Evolutionary conservation across 768 basidiomycete species (phyloP), one percentile per base, ranked within the genome.

Genomic region (Boletus bicolor): DNA sequence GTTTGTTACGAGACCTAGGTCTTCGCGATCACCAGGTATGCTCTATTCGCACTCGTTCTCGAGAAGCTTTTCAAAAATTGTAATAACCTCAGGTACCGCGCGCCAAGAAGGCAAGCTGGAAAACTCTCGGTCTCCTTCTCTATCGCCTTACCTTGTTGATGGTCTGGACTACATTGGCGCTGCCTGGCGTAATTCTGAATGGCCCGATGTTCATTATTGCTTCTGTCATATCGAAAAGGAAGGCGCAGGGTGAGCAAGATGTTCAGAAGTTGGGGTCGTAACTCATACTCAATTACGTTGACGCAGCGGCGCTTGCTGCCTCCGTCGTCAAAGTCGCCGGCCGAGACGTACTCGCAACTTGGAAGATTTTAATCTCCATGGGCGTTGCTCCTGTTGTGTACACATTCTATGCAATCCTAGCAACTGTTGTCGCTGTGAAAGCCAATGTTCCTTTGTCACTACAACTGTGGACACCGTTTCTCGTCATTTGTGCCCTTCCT

Each of bases 301-400:
- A 35, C 15, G 11, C 71, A 97, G 95, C 94, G 82, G 96, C 96
- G 7, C 86, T 98, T 55, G 96, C 96, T 32, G 93, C 89, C 3
- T 98, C 95, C 8, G 84, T 83, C 5, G 96, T 98, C 68, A 98
- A 98, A 74, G 85, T 98, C 49, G 91, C 91, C 19, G 96, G 87
- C n/a, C 82, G 91, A 39, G 96, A 98, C 64, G 96, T 98, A n/a
- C 77, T 98, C 17, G 94, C 93, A 0, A 94, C 94, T 5, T 98
- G 96, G 96, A 98, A 98, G 71, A 85, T 98, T 35, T 80, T 98
- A 32, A 93, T 98, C 53, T 94, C 93, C 4, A 76, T 98, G 53
- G 96, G 87, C n/a, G 77, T 91, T 39, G 88, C 93, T 5, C 96
- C 96, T 10, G 76, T 95, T 7, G 74, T 98, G 37, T 98, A 96